phyloP scores from a whole-genome alignment of 2,329 filamentous ascomycete genomes.

The Aspergillus amoenus region DNA sequence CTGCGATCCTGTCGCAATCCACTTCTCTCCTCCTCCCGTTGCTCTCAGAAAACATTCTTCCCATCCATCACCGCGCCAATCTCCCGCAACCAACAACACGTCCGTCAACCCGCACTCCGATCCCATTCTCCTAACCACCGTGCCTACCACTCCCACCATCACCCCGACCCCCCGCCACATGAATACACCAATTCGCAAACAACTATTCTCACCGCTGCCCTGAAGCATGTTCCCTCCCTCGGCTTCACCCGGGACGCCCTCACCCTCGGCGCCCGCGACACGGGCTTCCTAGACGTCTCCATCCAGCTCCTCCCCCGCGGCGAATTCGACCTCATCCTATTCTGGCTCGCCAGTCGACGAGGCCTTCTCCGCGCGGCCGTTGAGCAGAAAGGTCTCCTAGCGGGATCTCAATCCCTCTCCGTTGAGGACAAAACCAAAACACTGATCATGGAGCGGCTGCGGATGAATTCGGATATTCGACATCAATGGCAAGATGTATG shows the following conservation, averaged over 20 bases:
- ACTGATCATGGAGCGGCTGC: conserved; percentile 73
- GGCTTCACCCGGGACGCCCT: conserved; percentile 79
- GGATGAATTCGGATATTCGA: conserved; percentile 71
- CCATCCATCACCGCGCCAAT: background rate
- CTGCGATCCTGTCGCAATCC: conserved; percentile 2
- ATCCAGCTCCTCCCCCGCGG: conserved; percentile 78
- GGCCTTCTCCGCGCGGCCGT: conserved; percentile 37
- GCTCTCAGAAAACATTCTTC: background rate
- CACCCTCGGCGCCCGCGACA: conserved; percentile 74
- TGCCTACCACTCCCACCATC: conserved; percentile 72
- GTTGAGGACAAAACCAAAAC: conserved; percentile 66
- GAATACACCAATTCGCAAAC: conserved; percentile 67
- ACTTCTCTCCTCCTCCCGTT: background rate
- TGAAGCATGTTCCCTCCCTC: conserved; percentile 72
- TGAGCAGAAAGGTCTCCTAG: conserved; percentile 29
- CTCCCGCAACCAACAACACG: background rate
- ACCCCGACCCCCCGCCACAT: conserved; percentile 54
- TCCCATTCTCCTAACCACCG: conserved; percentile 58
- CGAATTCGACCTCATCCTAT: conserved; percentile 72
- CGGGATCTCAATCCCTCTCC: conserved; percentile 36
- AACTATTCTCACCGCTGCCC: conserved; percentile 77
- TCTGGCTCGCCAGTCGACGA: conserved; percentile 43
- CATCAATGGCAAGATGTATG: conserved; percentile 82
- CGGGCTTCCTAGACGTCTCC: conserved; percentile 83
- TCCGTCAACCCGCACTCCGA: conserved; percentile 30